Evolutionary conservation across 2,329 filamentous ascomycete genomes (phyloP).

Genomic region (Simplicillium sp.): DNA sequence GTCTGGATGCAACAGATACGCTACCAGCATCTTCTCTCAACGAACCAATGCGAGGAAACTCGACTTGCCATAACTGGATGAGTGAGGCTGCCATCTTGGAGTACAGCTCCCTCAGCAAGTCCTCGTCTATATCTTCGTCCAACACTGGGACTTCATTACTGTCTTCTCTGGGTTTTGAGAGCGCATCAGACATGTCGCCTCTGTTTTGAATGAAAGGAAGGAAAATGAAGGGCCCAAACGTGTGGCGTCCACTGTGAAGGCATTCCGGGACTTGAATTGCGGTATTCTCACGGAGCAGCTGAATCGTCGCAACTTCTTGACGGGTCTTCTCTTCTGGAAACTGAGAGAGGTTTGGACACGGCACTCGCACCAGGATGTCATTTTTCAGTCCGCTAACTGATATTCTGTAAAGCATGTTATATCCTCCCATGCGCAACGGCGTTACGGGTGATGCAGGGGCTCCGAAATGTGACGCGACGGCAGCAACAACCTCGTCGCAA

Average conservation of each 20-base stretch:
- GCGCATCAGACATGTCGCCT: slow-evolving; percentile 13
- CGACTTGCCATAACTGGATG: slow-evolving; percentile 23
- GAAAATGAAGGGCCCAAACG: slow-evolving; percentile 18
- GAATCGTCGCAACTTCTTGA: slow-evolving; percentile 8
- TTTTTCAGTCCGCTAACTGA: background rate
- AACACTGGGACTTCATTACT: background rate
- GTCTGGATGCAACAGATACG: slow-evolving; percentile 19
- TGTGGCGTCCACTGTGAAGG: slow-evolving; percentile 10
- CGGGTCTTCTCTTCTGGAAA: slow-evolving; percentile 9
- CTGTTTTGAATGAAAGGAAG: slow-evolving; percentile 15
- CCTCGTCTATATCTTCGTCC: slow-evolving; percentile 16
- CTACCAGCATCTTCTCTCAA: slow-evolving; percentile 16
- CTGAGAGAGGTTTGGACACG: slow-evolving; percentile 6
- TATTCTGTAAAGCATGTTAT: slow-evolving; percentile 10
- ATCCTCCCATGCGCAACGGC: slow-evolving; percentile 8
- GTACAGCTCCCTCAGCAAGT: slow-evolving; percentile 20
- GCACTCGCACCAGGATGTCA: slow-evolving; percentile 7
- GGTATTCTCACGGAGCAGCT: slow-evolving; percentile 3
- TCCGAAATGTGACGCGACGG: background rate
- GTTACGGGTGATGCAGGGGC: slow-evolving; percentile 1
- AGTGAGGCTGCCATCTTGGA: slow-evolving; percentile 26
- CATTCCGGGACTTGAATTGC: slow-evolving; percentile 4
- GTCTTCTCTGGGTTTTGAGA: background rate
- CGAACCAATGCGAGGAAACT: slow-evolving; percentile 28
- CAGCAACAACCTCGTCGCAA: background rate